Conservation (phyloP, 441 rosid genomes). For the Eugenia klotzschiana region DNA sequence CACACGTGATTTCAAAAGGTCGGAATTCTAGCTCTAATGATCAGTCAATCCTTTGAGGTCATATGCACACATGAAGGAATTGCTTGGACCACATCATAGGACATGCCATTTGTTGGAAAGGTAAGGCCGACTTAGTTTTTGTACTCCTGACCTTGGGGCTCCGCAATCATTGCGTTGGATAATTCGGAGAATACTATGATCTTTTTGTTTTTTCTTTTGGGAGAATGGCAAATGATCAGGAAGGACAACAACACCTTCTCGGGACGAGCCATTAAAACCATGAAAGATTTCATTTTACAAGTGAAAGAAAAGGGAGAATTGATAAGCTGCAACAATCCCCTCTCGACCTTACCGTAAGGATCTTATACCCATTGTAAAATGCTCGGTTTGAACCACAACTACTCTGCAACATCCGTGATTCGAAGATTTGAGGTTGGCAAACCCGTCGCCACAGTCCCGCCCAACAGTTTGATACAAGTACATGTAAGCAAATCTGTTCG, state of each 20-base stretch:
- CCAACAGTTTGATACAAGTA: not conserved
- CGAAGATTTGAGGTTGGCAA: not conserved
- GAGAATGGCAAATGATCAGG: not conserved
- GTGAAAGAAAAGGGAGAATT: not conserved
- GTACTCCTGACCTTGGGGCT: not conserved
- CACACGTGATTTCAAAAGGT: not conserved
- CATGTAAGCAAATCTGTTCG: not conserved
- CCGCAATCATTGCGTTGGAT: not conserved
- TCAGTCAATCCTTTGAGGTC: not conserved
- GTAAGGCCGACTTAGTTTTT: not conserved
- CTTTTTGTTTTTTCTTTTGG: not conserved
- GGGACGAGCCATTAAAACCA: not conserved
- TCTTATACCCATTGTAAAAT: not conserved
- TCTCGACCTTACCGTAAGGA: not conserved
- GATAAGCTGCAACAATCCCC: not conserved
- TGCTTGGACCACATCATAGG: not conserved
- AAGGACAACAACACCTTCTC: not conserved
- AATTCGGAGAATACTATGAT: not conserved
- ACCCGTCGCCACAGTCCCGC: fast-evolving
- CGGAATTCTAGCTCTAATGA: not conserved
- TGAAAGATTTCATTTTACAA: not conserved
- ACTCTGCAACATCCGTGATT: fast-evolving
- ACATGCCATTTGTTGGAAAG: not conserved
- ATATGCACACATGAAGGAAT: not conserved
- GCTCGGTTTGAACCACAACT: not conserved